phyloP scores from a whole-genome alignment of 345 rosid genomes.

The Acer saccharum region DNA sequence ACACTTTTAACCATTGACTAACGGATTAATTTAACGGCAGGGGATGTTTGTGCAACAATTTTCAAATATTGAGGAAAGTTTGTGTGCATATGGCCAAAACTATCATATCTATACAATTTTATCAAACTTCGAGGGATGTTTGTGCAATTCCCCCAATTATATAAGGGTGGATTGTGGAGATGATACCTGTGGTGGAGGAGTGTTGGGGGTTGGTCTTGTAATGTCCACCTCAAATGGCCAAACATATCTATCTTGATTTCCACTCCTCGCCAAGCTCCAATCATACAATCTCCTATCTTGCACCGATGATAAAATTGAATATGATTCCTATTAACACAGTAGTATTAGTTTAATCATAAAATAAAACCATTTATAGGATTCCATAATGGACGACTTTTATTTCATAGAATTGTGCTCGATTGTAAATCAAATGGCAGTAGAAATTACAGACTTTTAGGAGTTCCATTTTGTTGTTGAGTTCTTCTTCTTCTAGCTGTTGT shows the following conservation, averaged over 20 bases:
- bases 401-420: too few relatives aligned
- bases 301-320: slow-evolving; percentile 56
- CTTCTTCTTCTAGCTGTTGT: slow-evolving; percentile 59
- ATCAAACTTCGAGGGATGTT: too few relatives aligned
- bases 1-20: too few relatives aligned
- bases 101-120: too few relatives aligned
- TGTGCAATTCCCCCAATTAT: too few relatives aligned
- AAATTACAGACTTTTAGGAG: slow-evolving; percentile 52
- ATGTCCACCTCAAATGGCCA: slow-evolving; percentile 85
- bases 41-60: too few relatives aligned
- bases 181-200: slow-evolving; percentile 66
- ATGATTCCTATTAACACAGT: slow-evolving; percentile 53
- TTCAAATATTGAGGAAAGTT: too few relatives aligned
- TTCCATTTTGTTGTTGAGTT: slow-evolving; percentile 48
- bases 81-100: too few relatives aligned
- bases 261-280: slow-evolving; percentile 85
- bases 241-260: slow-evolving; percentile 50
- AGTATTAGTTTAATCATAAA: too few relatives aligned
- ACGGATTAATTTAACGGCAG: too few relatives aligned
- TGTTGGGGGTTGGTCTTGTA: slow-evolving; percentile 31
- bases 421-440: background rate
- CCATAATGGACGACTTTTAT: too few relatives aligned
- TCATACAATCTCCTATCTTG: slow-evolving; percentile 89
- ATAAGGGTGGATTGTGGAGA: background rate
- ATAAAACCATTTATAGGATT: too few relatives aligned